A percentile compares a stretch with the other conserved stretches of the same genome.
Evolutionary conservation across 495 filamentous ascomycete genomes (phyloP).

Genomic region (Talaromyces stipitatus): DNA sequence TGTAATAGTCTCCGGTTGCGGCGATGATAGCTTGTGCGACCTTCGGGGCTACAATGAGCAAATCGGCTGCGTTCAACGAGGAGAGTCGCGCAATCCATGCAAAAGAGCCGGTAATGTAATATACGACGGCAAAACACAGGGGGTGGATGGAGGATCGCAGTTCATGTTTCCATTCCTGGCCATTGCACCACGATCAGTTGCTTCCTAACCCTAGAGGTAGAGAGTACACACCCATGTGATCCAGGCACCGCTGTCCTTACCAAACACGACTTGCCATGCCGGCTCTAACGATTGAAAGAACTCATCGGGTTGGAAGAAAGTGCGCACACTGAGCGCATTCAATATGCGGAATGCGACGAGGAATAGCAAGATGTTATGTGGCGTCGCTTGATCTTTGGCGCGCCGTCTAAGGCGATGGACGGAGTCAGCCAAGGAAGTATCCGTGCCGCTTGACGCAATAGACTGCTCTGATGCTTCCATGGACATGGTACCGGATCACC

Average conservation of each 20-base stretch:
- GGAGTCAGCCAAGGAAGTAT: not conserved
- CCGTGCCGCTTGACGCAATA: slow-evolving; percentile 2
- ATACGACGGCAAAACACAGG: slow-evolving; percentile 69
- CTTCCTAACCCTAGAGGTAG: not conserved
- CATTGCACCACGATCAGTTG: slow-evolving; percentile 7
- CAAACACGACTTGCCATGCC: slow-evolving; percentile 87
- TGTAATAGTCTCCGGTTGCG: slow-evolving; percentile 76
- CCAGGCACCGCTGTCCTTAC: slow-evolving; percentile 70
- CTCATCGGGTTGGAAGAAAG: slow-evolving; percentile 99
- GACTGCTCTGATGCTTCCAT: slow-evolving; percentile 12
- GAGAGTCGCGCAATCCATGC: slow-evolving; percentile 42
- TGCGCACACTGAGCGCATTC: slow-evolving; percentile 76
- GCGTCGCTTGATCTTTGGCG: slow-evolving; percentile 2
- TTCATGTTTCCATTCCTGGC: slow-evolving; percentile 87
- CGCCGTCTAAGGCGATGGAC: slow-evolving; percentile 1
- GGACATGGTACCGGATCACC: slow-evolving; percentile 3
- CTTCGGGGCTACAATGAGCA: slow-evolving; percentile 68
- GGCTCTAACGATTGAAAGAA: slow-evolving; percentile 96
- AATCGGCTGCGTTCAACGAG: slow-evolving; percentile 43
- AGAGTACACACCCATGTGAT: slow-evolving; percentile 77
- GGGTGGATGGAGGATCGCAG: slow-evolving; percentile 92
- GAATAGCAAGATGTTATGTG: slow-evolving; percentile 43
- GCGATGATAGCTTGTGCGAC: slow-evolving; percentile 69
- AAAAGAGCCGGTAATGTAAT: slow-evolving; percentile 50
- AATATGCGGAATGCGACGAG: slow-evolving; percentile 72